Percentiles rank a stretch among this genome's conserved stretches.
phyloP scores from a whole-genome alignment of 306 rosid species.

The Rubus idaeus region DNA sequence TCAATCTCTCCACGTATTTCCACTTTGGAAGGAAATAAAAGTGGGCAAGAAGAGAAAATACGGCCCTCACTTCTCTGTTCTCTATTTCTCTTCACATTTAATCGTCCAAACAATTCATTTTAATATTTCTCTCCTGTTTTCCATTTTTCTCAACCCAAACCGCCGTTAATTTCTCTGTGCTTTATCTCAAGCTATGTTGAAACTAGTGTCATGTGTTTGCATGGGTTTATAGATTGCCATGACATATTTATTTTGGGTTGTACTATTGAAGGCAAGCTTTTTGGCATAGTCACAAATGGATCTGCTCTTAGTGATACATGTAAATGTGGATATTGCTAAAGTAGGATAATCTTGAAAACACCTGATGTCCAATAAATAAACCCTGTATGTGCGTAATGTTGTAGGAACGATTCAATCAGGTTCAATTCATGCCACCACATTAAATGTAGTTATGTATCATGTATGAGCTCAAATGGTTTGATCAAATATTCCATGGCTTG shows the following conservation, averaged over 20 bases:
- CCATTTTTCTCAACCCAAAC: background rate
- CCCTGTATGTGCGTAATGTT: background rate
- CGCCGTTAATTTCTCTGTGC: background rate
- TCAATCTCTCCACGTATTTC: background rate
- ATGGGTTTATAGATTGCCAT: background rate
- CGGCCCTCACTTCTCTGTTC: background rate
- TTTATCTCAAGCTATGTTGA: slow-evolving; percentile 5
- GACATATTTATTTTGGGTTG: background rate
- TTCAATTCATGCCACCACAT: no score
- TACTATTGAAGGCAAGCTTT: background rate
- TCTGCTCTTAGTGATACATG: no score
- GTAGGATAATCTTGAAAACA: background rate
- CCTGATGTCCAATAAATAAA: background rate
- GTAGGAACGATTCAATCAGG: no score
- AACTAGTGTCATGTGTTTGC: background rate
- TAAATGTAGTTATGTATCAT: no score
- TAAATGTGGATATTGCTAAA: background rate
- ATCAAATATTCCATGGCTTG: no score
- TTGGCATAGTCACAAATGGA: background rate
- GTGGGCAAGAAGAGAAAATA: background rate
- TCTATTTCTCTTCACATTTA: no score
- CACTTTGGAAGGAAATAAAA: background rate
- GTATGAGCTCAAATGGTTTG: no score
- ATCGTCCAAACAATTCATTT: background rate
- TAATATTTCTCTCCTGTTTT: background rate